Evolutionary conservation across 208 protist genomes (phyloP).

Genomic region (Acanthamoeba royreba): DNA sequence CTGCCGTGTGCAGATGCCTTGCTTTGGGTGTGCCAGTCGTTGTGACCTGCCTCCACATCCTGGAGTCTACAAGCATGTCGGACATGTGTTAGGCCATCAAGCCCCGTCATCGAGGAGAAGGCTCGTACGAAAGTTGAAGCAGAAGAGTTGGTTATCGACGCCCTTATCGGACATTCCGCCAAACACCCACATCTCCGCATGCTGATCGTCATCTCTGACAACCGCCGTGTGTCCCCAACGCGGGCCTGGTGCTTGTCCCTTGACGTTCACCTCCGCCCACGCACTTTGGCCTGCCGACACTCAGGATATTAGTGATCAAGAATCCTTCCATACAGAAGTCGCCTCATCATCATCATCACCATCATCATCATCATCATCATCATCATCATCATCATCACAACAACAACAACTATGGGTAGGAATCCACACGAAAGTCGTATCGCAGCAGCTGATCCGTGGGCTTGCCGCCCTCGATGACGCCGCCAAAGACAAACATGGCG

Average conservation of each 20-base stretch:
- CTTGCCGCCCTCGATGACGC: not conserved
- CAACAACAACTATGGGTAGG: too few relatives aligned
- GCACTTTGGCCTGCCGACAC: not conserved
- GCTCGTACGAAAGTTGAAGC: constrained; percentile 24
- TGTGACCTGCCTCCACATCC: not conserved
- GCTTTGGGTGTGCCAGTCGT: not conserved
- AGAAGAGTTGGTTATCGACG: not conserved
- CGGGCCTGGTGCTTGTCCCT: not conserved
- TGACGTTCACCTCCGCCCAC: not conserved
- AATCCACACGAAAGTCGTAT: not conserved
- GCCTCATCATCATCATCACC: too few relatives aligned
- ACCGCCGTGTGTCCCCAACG: constrained; percentile 12
- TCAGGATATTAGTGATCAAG: not conserved
- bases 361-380: not conserved
- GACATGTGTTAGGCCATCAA: not conserved
- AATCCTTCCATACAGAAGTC: too few relatives aligned
- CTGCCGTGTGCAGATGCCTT: not conserved
- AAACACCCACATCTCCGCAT: not conserved
- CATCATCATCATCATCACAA: not conserved
- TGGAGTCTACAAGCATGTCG: not conserved
- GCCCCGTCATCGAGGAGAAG: not conserved
- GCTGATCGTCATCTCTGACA: not conserved
- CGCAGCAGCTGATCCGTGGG: not conserved
- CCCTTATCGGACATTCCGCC: not conserved
- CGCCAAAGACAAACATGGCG: constrained; percentile 22